Evolutionary conservation across 2,329 filamentous ascomycete genomes (phyloP).

Genomic region (Claviceps sp.): DNA sequence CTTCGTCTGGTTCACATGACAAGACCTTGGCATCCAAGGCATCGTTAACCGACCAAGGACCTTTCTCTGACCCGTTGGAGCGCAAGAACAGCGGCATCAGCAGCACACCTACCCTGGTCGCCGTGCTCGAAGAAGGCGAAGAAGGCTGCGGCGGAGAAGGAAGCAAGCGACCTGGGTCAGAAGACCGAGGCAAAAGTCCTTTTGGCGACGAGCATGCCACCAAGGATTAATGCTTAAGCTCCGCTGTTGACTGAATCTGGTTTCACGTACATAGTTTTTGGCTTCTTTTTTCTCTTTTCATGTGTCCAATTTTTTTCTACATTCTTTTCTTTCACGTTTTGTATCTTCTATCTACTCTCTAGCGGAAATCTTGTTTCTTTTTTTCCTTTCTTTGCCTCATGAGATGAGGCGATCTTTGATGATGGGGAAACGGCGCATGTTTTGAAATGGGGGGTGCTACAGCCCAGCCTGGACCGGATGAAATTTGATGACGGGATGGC

Average conservation of each 20-base stretch:
- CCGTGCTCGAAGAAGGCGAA: conserved; percentile 38
- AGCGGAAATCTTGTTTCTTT: not conserved
- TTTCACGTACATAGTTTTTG: conserved; percentile 2
- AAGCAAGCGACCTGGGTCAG: conserved; percentile 13
- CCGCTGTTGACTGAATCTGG: no score
- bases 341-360: not conserved
- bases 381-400: no score
- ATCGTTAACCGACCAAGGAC: conserved; percentile 37
- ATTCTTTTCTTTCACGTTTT: not conserved
- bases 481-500: conserved; percentile 2
- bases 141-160: conserved; percentile 23
- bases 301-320: not conserved
- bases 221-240: conserved; percentile 24
- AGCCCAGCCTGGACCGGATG: not conserved
- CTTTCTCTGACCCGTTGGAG: conserved; percentile 43
- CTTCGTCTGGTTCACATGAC: conserved; percentile 22
- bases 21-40: conserved; percentile 38
- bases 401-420: conserved; percentile 1
- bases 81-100: conserved; percentile 18
- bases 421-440: conserved; percentile 3
- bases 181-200: conserved; percentile 28
- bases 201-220: conserved; percentile 48
- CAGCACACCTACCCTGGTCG: conserved; percentile 36
- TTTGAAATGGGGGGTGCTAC: not conserved
- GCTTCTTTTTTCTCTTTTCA: conserved; percentile 2